Percentiles rank a stretch among this genome's conserved stretches.
These are phyloP conservation scores for Colletotrichum orbiculare DNA, from an alignment of 2,329 filamentous ascomycete species.

Conservation along the genomic window DNA sequence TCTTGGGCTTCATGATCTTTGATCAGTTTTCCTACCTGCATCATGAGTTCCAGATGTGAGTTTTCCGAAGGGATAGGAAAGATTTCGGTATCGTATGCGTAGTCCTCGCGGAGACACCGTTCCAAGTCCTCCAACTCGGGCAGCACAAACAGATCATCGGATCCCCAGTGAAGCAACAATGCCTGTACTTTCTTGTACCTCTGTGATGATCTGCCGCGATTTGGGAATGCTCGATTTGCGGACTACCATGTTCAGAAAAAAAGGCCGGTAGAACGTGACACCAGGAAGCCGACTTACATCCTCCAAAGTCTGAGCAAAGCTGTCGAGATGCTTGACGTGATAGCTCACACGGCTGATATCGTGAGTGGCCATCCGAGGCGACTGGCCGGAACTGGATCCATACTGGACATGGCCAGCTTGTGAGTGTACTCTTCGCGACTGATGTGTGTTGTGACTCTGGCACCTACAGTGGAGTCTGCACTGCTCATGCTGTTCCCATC, in stretches of 20 bases:
- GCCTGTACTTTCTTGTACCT: conserved; percentile 67
- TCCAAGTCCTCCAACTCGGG: conserved; percentile 68
- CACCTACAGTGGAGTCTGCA: conserved; percentile 61
- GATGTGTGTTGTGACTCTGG: conserved; percentile 20
- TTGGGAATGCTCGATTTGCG: conserved; percentile 66
- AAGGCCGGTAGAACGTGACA: neutral
- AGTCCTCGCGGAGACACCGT: conserved; percentile 64
- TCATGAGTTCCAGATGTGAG: conserved; percentile 67
- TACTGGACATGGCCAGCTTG: conserved; percentile 49
- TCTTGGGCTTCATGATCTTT: conserved; percentile 66
- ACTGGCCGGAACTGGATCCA: conserved; percentile 54
- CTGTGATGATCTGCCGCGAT: conserved; percentile 62
- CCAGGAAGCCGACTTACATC: conserved; percentile 54
- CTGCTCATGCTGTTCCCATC: conserved; percentile 59
- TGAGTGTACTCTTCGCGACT: conserved; percentile 34
- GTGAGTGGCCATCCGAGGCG: conserved; percentile 60
- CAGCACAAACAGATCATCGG: conserved; percentile 68
- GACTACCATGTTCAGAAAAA: conserved; percentile 50
- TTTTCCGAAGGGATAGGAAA: conserved; percentile 70
- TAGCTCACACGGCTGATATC: conserved; percentile 68
- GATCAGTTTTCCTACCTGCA: conserved; percentile 66
- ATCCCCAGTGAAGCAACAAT: conserved; percentile 67
- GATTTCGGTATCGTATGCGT: conserved; percentile 66
- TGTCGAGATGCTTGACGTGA: conserved; percentile 66
- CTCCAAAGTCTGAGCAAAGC: conserved; percentile 65